phyloP scores from a whole-genome alignment of 345 rosid species.

The Arabidopsis suecica region DNA sequence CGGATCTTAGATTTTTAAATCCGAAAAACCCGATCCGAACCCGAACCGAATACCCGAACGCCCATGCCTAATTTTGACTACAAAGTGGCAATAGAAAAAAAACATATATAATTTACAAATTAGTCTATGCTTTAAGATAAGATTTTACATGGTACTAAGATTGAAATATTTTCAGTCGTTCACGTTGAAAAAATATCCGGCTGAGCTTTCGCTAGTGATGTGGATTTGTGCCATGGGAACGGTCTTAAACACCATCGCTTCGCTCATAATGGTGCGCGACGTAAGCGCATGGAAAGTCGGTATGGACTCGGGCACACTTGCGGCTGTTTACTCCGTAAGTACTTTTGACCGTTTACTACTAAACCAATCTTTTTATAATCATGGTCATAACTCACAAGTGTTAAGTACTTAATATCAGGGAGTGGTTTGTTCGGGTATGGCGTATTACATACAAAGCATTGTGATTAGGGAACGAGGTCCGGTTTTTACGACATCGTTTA shows the following conservation, averaged over 20 bases:
- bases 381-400: neutral
- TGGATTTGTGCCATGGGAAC: constrained; percentile 75
- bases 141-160: neutral
- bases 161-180: constrained; percentile 53
- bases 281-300: constrained; percentile 75
- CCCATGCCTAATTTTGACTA: neutral
- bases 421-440: constrained; percentile 85
- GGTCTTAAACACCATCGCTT: constrained; percentile 59
- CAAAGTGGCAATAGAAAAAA: too few relatives aligned
- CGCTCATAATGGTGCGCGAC: constrained; percentile 73
- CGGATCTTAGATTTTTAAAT: too few relatives aligned
- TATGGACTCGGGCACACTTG: constrained; percentile 76
- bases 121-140: too few relatives aligned
- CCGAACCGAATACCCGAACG: too few relatives aligned
- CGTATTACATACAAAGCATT: constrained; percentile 80
- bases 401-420: constrained; percentile 55
- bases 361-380: neutral
- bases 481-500: constrained; percentile 79
- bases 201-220: constrained; percentile 80
- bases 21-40: too few relatives aligned
- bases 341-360: neutral
- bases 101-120: too few relatives aligned
- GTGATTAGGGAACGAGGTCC: constrained; percentile 77
- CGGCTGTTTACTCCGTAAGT: constrained; percentile 80
- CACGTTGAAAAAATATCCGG: constrained; percentile 86